phyloP scores from a whole-genome alignment of 2,329 filamentous ascomycete genomes.

The Gaeumannomyces sp. region DNA sequence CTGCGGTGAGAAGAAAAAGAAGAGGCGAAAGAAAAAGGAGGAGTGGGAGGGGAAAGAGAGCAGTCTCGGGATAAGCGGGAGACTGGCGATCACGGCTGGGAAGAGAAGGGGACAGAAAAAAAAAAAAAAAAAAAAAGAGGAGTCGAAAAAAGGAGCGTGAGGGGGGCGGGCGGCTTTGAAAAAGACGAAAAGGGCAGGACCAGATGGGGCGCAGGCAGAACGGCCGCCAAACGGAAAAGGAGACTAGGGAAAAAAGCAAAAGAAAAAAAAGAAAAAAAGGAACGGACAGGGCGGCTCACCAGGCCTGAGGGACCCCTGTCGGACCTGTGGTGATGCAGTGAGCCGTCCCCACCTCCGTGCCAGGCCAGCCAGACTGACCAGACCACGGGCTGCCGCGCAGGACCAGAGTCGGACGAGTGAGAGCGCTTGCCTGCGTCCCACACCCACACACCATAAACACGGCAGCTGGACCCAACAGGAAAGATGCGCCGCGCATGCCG shows the following conservation, averaged over 20 bases:
- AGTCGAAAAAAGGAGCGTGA: conserved; percentile 10
- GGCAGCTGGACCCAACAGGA: conserved; percentile 1
- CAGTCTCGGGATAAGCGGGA: conserved; percentile 6
- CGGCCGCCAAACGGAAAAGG: too few species aligned
- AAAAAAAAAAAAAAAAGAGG: conserved; percentile 9
- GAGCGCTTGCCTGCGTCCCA: neutral
- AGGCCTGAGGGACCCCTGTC: too few species aligned
- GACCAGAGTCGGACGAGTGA: too few species aligned
- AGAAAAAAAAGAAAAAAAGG: conserved; percentile 1
- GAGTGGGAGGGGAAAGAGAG: conserved; percentile 10
- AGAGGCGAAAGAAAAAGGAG: conserved; percentile 20
- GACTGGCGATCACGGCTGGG: conserved; percentile 24
- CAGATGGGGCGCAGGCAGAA: conserved; percentile 7
- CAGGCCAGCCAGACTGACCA: too few species aligned
- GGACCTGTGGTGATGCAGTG: neutral
- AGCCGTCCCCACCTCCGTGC: too few species aligned
- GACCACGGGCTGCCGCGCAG: too few species aligned
- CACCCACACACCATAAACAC: neutral
- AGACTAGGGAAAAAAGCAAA: too few species aligned
- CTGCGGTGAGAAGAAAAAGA: conserved; percentile 38
- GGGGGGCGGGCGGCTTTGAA: conserved; percentile 12
- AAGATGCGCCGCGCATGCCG: conserved; percentile 1
- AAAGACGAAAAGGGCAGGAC: conserved; percentile 6
- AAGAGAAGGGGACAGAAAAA: conserved; percentile 8
- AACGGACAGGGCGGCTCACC: too few species aligned